Evolutionary conservation across 2,329 filamentous ascomycete genomes (phyloP).

Genomic region (Sarocladiaceae sp.): DNA sequence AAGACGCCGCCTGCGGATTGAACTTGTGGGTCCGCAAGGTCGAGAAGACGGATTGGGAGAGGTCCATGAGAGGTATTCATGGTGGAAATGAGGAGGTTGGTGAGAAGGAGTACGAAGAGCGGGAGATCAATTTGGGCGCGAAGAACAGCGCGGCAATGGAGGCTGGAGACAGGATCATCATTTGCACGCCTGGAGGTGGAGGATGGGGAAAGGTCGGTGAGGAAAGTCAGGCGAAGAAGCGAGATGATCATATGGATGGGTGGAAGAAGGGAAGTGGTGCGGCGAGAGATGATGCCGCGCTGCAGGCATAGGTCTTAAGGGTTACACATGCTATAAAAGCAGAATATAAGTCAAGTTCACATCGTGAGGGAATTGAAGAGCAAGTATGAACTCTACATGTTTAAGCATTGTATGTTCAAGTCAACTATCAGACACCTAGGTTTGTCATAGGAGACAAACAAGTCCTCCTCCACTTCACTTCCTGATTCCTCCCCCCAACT

Average conservation of each 20-base stretch:
- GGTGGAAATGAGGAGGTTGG: constrained; percentile 22
- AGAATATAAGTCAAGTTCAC: too few species aligned
- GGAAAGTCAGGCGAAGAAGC: constrained; percentile 45
- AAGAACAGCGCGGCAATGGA: constrained; percentile 79
- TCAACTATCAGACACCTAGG: neutral
- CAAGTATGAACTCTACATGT: neutral
- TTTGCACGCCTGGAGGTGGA: constrained; percentile 74
- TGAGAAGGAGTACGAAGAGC: constrained; percentile 48
- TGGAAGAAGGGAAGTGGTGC: constrained; percentile 56
- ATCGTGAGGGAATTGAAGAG: too few species aligned
- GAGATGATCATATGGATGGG: constrained; percentile 48
- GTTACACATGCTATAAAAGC: too few species aligned
- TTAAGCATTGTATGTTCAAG: neutral
- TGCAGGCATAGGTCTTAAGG: constrained; percentile 48
- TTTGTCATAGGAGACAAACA: neutral
- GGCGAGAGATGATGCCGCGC: constrained; percentile 55
- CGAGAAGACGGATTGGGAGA: constrained; percentile 48
- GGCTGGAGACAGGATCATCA: constrained; percentile 71
- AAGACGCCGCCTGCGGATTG: constrained; percentile 70
- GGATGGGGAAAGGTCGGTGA: constrained; percentile 65
- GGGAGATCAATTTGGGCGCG: constrained; percentile 67
- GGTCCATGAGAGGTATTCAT: constrained; percentile 35
- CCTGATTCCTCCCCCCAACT: too few species aligned
- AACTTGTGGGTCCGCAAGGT: constrained; percentile 86
- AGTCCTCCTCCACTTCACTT: too few species aligned